Base-by-base conservation (phyloP, 2,329 filamentous ascomycete genomes). In the Mycosphaerella sp. region DNA sequence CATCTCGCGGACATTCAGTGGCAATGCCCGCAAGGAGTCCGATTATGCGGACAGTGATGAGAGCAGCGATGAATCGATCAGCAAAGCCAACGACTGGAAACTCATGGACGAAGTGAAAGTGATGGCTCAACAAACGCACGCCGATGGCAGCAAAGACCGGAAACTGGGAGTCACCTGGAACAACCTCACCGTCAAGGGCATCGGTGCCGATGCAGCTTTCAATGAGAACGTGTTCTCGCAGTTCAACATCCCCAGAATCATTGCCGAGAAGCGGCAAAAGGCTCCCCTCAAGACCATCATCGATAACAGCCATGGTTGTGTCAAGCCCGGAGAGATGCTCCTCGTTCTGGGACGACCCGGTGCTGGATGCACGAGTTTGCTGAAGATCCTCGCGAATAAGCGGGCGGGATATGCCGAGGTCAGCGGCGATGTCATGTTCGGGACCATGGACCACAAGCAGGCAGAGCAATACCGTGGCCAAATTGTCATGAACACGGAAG, bases 351-450 rank as follows among this genome's bases (percentile, higher is more conserved):
- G 65, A 9, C 54, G 63, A 12, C 66, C 64, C 17, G 64, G 65
- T 29, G 60, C 66, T 38, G 66, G 66, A 17, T 89, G 86, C 66
- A 87, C 85, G 0, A 86, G 85, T 0, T 74, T 89, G 12, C 74
- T 90, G 44, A 89, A 86, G 62, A 75, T 86, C 62, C 74, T 89
- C 4, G 76, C 83, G 48, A 89, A 89, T 62, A 77, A 80, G 52
- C 73, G 84, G 38, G 54, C 60, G n/a, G 66, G 66, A 10, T 69
- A 67, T 41, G 61, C 64, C 11, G 62, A 64, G 34, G 72, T 86
- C 26, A 76, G 73, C 29, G 81, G 81, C 43, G 78, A 86, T 36
- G 76, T 86, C 2, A 71, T 73, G 21, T 85, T 79, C 60, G 83
- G 78, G 1, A 69, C 70, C 0, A 68, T 80, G 66, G 68, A 45